phyloP scores from a whole-genome alignment of 495 filamentous ascomycete species.

The Penicillium longicatenatum region DNA sequence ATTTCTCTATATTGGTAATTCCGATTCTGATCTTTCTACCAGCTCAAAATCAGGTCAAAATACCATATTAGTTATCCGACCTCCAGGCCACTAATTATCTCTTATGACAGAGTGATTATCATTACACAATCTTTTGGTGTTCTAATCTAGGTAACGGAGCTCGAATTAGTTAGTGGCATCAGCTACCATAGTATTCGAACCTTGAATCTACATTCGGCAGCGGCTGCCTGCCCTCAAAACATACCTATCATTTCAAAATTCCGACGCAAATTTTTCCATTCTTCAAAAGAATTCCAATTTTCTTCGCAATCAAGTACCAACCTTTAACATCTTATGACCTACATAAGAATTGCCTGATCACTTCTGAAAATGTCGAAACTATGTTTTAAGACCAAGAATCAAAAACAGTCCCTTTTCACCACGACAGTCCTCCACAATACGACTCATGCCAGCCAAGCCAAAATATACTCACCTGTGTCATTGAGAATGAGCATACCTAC shows the following conservation, averaged over 20 bases:
- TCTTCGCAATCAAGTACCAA: background rate
- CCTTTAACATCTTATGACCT: background rate
- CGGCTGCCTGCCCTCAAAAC: background rate
- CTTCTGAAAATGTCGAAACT: too few species aligned
- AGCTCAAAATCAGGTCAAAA: too few species aligned
- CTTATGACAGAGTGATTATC: too few species aligned
- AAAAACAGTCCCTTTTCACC: slow-evolving; percentile 5
- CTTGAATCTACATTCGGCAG: background rate
- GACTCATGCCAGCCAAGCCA: slow-evolving; percentile 13
- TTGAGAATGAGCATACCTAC: slow-evolving; percentile 9
- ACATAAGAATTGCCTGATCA: background rate
- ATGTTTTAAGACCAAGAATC: slow-evolving; percentile 4
- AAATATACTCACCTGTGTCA: slow-evolving; percentile 11
- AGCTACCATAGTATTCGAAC: too few species aligned
- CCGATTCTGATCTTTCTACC: too few species aligned
- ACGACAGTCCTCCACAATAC: slow-evolving; percentile 13
- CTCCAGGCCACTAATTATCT: too few species aligned
- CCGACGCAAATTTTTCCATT: background rate
- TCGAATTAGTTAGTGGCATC: too few species aligned
- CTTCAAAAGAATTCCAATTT: background rate
- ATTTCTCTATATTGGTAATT: too few species aligned
- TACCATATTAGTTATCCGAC: too few species aligned
- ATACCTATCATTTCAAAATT: background rate
- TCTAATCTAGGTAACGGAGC: too few species aligned
- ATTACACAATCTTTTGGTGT: too few species aligned